Base-by-base conservation (phyloP, 1,284 basidiomycete species). In the Neonothopanus nambi region DNA sequence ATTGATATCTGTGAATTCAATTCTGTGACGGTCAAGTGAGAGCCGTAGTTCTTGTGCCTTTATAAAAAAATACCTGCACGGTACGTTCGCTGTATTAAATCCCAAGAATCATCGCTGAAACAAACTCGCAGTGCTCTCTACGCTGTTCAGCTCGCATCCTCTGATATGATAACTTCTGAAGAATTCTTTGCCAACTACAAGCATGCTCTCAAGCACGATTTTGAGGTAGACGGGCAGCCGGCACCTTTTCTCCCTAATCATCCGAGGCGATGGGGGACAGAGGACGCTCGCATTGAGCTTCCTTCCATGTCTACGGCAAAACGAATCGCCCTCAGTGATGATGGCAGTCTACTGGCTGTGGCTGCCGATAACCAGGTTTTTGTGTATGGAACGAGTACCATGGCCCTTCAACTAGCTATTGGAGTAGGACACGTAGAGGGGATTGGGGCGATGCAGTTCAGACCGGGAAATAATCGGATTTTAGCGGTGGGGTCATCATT, bases 241-340 rank as follows among this genome's bases (percentile, higher is more conserved):
- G 50, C 40, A 4, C 17, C 41, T 2, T 51, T 6, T n/a, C 36
- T 43, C 36, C 41, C 40, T 5, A 41, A 33, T 9, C 50, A 51
- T 51, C 50, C 50, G 4, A 44, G 36, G 13, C 39, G 26, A 23
- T 51, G 50, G 50, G 50, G 50, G 8, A 11, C 28, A 7, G 50
- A 51, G 24, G 18, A 15, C 21, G 36, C 42, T 17, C 30, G 21
- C 13, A 36, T 51, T n/a, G 28, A 37, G 9, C 21, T 44, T 23
- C 21, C 9, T n/a, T 28, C 26, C 13, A 9, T 9, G 3, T 40
- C 17, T 5, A 20, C 20, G 8, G 17, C 41, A 20, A 18, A 24
- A 43, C 1, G 3, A n/a, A 48, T 36, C 13, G 48, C 51, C 13
- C 45, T 61, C 2, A 54, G 45, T 24, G 42, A 20, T 3, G 48